Conservation (phyloP, 306 rosid genomes). For the Glycyrrhiza uralensis region DNA sequence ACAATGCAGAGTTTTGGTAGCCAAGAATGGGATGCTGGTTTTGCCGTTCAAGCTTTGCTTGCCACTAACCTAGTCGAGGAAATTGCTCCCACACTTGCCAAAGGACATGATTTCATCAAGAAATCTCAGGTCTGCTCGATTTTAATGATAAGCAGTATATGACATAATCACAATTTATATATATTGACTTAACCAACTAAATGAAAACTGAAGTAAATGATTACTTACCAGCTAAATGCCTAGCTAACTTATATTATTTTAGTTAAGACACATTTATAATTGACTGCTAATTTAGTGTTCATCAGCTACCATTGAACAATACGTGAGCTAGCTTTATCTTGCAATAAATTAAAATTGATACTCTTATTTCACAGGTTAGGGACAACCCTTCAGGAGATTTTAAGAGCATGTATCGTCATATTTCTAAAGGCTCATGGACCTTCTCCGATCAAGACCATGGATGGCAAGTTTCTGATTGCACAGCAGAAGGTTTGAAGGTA, state of each 20-base stretch:
- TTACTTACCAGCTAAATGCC: not conserved
- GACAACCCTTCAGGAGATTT: constrained; percentile 64
- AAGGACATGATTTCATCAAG: constrained; percentile 63
- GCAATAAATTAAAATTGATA: not conserved
- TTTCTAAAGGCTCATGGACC: constrained; percentile 82
- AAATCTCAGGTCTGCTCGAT: constrained; percentile 51
- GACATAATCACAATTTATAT: not conserved
- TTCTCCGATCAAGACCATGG: constrained; percentile 84
- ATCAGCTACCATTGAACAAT: not conserved
- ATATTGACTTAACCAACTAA: not conserved
- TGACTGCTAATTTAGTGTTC: not conserved
- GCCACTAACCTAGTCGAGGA: constrained; percentile 50
- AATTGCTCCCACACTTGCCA: constrained; percentile 43
- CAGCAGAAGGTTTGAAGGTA: constrained; percentile 79
- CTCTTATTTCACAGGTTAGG: constrained; percentile 34
- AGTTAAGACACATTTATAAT: not conserved
- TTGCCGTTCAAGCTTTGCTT: constrained; percentile 63
- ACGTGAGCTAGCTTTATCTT: not conserved
- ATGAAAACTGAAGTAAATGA: not conserved
- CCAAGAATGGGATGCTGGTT: constrained; percentile 66
- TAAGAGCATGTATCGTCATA: constrained; percentile 62
- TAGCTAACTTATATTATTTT: not conserved
- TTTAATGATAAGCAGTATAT: not conserved
- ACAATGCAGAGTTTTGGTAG: constrained; percentile 61
- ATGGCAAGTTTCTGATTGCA: constrained; percentile 87